A percentile compares a stretch with the other conserved stretches of the same genome.
phyloP scores from a whole-genome alignment of 305 asterid species.

The Solanum hybrid region DNA sequence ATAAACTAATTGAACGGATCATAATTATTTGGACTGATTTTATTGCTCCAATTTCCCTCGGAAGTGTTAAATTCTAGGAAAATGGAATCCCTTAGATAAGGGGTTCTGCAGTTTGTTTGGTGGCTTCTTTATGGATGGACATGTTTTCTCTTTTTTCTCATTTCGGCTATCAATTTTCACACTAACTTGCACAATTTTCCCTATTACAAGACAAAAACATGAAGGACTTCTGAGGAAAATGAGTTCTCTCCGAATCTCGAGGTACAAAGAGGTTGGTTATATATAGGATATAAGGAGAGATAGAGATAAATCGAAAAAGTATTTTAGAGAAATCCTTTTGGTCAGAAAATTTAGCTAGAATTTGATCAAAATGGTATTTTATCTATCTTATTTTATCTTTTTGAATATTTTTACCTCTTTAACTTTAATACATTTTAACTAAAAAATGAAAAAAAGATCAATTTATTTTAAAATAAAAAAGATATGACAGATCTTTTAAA shows the following conservation, averaged over 20 bases:
- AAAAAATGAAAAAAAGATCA: too few species aligned
- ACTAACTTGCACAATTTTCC: background rate
- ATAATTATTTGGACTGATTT: background rate
- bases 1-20: background rate
- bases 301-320: background rate
- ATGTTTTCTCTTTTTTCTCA: background rate
- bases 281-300: too few species aligned
- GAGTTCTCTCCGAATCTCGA: background rate
- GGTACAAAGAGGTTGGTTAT: background rate
- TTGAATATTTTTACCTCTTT: too few species aligned
- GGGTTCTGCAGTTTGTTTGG: background rate
- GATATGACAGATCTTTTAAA: too few species aligned
- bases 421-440: too few species aligned
- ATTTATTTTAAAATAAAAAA: too few species aligned
- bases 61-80: background rate
- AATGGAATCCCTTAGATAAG: background rate
- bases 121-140: background rate
- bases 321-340: rapidly evolving
- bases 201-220: background rate
- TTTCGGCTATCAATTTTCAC: background rate
- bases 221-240: background rate
- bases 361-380: too few species aligned
- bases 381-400: too few species aligned
- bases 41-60: background rate
- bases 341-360: too few species aligned